Evolutionary conservation across 805 yeast species (phyloP), one percentile per base, ranked within the genome.

Genomic region (Saccharomycopsis javanensis): DNA sequence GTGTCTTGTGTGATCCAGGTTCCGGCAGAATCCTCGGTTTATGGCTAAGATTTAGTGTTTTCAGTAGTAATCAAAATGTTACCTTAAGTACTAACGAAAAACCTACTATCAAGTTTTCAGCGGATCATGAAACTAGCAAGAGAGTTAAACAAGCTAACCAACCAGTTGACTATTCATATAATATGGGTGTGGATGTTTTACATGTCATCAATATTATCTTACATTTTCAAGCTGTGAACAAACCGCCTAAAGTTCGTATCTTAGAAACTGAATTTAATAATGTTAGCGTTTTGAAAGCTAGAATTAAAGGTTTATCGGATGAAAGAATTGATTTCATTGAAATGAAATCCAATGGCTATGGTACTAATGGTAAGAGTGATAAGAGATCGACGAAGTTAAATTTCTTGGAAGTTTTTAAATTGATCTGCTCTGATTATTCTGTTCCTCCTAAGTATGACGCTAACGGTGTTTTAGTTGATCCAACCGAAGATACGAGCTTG

Each of bases 111-210:
- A 58, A 56, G 37, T 58, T 60, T 34, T 37, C 53, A 31, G 56
- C 56, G 8, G 63, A 57, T 34, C 57, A 53, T 46, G 60, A 60
- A 34, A 45, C 51, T 28, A 55, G 57, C 23, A 60, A 60, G 42
- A 60, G 53, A 31, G 16, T 25, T 27, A 54, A 53, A 23, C 58
- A 55, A 48, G 54, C 58, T 4, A 53, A 28, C 15, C 58, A 50
- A 25, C 61, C 63, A 16, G 61, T 58, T 15, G 61, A 60, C 35
- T 59, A 60, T 23, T 54, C 61, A n/a, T 60, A 60, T 34, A 58
- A 55, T 51, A 60, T 60, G 63, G 63, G 63, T n/a, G 60, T 60
- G n/a, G 63, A 60, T 46, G 57, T 60, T 38, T 56, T 58, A 31
- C 63, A 60, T 50, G 53, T 60, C 18, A 60, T 60, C 45, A 59